Percentiles rank a stretch among this genome's conserved stretches.
Conservation (phyloP, 768 basidiomycete species). For the Lactarius hengduanensis region DNA sequence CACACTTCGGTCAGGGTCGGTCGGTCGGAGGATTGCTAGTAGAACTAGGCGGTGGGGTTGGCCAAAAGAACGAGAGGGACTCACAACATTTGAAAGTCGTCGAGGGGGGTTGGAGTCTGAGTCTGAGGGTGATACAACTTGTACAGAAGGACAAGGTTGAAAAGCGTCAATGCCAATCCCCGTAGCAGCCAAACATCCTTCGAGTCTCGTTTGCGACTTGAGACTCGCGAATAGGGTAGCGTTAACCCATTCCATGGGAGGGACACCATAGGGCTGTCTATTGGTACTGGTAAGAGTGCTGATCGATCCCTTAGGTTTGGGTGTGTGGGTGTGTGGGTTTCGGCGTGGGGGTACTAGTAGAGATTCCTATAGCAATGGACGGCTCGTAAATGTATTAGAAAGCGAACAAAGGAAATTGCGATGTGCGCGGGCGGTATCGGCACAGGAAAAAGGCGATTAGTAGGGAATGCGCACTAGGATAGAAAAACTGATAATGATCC, state of each 20-base stretch:
- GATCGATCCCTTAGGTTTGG: background rate
- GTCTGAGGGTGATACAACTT: conserved; percentile 1
- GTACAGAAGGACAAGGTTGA: conserved; percentile 13
- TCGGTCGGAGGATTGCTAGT: background rate
- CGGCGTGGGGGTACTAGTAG: background rate
- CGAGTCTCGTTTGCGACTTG: background rate
- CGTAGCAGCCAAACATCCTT: conserved; percentile 9
- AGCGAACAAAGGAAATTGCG: no score
- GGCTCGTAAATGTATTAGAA: no score
- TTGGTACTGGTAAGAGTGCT: background rate
- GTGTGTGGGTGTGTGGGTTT: background rate
- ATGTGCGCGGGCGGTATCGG: no score
- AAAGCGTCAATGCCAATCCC: background rate
- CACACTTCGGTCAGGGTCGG: background rate
- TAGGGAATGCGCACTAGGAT: no score
- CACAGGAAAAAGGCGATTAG: no score
- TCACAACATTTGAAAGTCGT: conserved; percentile 23
- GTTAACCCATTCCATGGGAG: background rate
- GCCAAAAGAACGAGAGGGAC: background rate
- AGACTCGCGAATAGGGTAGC: background rate
- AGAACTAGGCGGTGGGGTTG: background rate
- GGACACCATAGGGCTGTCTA: background rate
- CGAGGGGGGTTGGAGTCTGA: conserved; percentile 14
- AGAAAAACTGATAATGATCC: no score
- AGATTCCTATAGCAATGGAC: background rate